Percentiles rank a stretch among this genome's conserved stretches.
These are phyloP conservation scores for Amanita rubescens DNA, from an alignment of 768 basidiomycete species.

Conservation along the genomic window DNA sequence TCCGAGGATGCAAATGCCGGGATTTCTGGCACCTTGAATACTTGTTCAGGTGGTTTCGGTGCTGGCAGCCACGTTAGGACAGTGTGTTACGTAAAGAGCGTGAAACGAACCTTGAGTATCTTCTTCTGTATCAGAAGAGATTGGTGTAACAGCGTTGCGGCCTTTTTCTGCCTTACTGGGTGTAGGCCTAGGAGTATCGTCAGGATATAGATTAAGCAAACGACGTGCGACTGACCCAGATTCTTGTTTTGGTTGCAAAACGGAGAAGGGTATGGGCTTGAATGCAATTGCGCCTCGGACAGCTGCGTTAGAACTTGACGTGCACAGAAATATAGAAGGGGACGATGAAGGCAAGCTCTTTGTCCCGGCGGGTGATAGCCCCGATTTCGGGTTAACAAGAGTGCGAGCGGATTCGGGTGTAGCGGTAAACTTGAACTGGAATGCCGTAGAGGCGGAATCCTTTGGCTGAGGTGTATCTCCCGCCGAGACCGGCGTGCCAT, in stretches of 20 bases:
- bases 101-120: slow-evolving; percentile 28
- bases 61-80: neutral
- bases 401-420: slow-evolving; percentile 7
- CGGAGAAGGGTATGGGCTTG: neutral
- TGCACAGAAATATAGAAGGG: slow-evolving; percentile 14
- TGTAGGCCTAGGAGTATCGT: neutral
- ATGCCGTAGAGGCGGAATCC: neutral
- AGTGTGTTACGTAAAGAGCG: neutral
- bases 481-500: no score
- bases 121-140: slow-evolving; percentile 33
- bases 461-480: neutral
- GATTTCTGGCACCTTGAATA: slow-evolving; percentile 17
- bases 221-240: slow-evolving; percentile 11
- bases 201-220: slow-evolving; percentile 7
- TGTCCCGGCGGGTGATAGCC: slow-evolving; percentile 8
- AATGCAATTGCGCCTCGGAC: neutral
- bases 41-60: slow-evolving; percentile 2
- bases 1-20: slow-evolving; percentile 13
- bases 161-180: neutral
- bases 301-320: neutral
- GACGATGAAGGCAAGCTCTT: slow-evolving; percentile 16
- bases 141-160: slow-evolving; percentile 5
- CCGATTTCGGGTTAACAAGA: slow-evolving; percentile 1
- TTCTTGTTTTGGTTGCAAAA: slow-evolving; percentile 12
- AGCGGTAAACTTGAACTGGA: slow-evolving; percentile 2